Percentiles rank a stretch among this genome's conserved stretches.
These are phyloP conservation scores for Ascochyta fabae DNA, from an alignment of 2,329 filamentous ascomycete genomes.

Conservation along the genomic window DNA sequence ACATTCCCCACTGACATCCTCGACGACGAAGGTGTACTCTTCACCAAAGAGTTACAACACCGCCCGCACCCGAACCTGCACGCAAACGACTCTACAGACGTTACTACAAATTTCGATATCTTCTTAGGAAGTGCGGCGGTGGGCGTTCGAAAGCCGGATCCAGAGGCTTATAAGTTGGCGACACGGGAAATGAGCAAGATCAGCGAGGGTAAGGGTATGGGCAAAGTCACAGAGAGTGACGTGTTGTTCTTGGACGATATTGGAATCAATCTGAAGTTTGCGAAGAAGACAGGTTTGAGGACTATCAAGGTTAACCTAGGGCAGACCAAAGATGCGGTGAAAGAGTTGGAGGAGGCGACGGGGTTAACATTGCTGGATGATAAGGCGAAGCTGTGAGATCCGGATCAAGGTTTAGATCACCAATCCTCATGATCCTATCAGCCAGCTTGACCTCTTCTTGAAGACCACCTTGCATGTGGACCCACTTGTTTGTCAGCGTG, in stretches of 20 bases:
- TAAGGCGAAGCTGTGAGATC: conserved; percentile 36
- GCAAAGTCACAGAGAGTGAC: conserved; percentile 67
- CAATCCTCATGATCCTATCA: too few species aligned
- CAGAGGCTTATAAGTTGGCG: conserved; percentile 78
- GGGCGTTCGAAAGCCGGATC: conserved; percentile 86
- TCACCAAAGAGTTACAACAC: conserved; percentile 45
- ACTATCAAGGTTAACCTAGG: conserved; percentile 88
- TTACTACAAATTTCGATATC: conserved; percentile 78
- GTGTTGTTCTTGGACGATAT: conserved; percentile 93
- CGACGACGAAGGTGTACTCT: conserved; percentile 60
- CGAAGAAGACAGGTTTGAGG: conserved; percentile 73
- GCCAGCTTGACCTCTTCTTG: too few species aligned
- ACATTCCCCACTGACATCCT: conserved; percentile 79
- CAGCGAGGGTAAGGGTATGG: conserved; percentile 61
- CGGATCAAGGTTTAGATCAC: not conserved
- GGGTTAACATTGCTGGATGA: conserved; percentile 68
- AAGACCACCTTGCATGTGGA: too few species aligned
- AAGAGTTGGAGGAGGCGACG: conserved; percentile 76
- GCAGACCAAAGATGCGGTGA: conserved; percentile 79
- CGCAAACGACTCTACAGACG: conserved; percentile 51
- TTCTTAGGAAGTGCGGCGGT: conserved; percentile 88
- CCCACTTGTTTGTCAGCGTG: conserved; percentile 7
- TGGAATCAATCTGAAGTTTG: conserved; percentile 87
- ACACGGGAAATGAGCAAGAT: conserved; percentile 70
- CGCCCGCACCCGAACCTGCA: conserved; percentile 27